A percentile compares a stretch with the other conserved stretches of the same genome.
Conservation (phyloP, 2,329 filamentous ascomycete species). For the Scedosporium aurantiacum region DNA sequence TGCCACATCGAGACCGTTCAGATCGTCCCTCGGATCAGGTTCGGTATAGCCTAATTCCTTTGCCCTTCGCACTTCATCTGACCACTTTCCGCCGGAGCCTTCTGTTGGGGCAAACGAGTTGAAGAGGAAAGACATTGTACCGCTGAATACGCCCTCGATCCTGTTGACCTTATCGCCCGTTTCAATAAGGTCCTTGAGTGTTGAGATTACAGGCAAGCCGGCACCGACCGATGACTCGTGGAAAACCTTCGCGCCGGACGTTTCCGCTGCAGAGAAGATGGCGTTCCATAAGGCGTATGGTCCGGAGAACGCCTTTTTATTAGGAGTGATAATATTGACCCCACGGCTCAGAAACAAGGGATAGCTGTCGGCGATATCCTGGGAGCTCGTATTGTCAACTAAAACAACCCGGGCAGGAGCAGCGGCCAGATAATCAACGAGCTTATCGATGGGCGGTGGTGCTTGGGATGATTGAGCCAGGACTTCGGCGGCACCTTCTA, state of each 20-base stretch:
- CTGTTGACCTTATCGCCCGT: slow-evolving; percentile 85
- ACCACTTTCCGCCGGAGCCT: slow-evolving; percentile 71
- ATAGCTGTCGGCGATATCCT: slow-evolving; percentile 74
- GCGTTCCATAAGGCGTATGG: slow-evolving; percentile 72
- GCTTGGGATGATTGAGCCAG: slow-evolving; percentile 54
- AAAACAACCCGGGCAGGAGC: slow-evolving; percentile 72
- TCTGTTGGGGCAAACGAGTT: slow-evolving; percentile 85
- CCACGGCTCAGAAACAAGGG: slow-evolving; percentile 70
- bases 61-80: slow-evolving; percentile 80
- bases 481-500: slow-evolving; percentile 48
- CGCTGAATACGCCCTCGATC: slow-evolving; percentile 95
- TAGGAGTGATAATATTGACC: slow-evolving; percentile 87
- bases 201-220: slow-evolving; percentile 85
- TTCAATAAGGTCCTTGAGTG: slow-evolving; percentile 83
- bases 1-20: slow-evolving; percentile 86
- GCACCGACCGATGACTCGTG: slow-evolving; percentile 94
- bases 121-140: slow-evolving; percentile 97
- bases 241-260: slow-evolving; percentile 71
- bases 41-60: slow-evolving; percentile 90
- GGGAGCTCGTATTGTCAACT: slow-evolving; percentile 92
- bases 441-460: slow-evolving; percentile 55
- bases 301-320: slow-evolving; percentile 95
- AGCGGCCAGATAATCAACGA: slow-evolving; percentile 65
- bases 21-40: slow-evolving; percentile 74
- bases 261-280: slow-evolving; percentile 66